Conservation (phyloP, 352 stramenopile genomes). For the Globisporangium irregulare region DNA sequence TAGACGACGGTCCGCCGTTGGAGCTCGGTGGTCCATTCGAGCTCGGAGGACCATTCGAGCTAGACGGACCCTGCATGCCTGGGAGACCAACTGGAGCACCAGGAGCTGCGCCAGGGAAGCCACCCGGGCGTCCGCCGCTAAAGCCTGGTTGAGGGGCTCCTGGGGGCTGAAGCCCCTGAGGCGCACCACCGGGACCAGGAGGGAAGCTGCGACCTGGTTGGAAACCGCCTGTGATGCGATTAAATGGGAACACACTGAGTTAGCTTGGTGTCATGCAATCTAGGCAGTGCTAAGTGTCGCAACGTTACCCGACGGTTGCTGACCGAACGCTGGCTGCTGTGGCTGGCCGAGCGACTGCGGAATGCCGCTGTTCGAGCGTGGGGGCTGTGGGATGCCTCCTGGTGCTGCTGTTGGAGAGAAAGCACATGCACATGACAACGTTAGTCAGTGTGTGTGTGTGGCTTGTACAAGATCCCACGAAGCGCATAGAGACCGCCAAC, state of each 20-base stretch:
- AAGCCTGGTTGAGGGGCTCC: constrained; percentile 14
- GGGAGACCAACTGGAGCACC: constrained; percentile 15
- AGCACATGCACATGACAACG: not conserved
- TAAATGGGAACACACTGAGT: not conserved
- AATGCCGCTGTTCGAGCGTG: constrained; percentile 29
- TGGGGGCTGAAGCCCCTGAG: constrained; percentile 18
- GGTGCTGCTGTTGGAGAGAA: constrained; percentile 16
- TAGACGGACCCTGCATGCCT: constrained; percentile 23
- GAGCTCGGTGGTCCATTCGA: constrained; percentile 10
- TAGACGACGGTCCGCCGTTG: not conserved
- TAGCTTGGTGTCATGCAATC: not conserved
- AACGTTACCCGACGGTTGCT: constrained; percentile 12
- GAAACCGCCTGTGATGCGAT: constrained; percentile 13
- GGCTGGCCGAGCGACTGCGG: constrained; percentile 11
- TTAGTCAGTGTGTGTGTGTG: not conserved
- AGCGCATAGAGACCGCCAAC: not conserved
- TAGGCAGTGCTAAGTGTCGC: not conserved
- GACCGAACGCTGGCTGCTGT: constrained; percentile 10
- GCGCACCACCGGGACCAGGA: constrained; percentile 4
- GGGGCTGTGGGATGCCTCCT: constrained; percentile 29
- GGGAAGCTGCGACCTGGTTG: constrained; percentile 15
- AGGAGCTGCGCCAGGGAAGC: constrained; percentile 18
- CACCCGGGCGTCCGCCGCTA: constrained; percentile 16
- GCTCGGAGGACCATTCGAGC: constrained; percentile 17
- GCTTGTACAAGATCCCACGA: not conserved